Evolutionary conservation across 345 rosid genomes (phyloP), one percentile per base, ranked within the genome.

Genomic region (Eucalyptus polyanthemos): DNA sequence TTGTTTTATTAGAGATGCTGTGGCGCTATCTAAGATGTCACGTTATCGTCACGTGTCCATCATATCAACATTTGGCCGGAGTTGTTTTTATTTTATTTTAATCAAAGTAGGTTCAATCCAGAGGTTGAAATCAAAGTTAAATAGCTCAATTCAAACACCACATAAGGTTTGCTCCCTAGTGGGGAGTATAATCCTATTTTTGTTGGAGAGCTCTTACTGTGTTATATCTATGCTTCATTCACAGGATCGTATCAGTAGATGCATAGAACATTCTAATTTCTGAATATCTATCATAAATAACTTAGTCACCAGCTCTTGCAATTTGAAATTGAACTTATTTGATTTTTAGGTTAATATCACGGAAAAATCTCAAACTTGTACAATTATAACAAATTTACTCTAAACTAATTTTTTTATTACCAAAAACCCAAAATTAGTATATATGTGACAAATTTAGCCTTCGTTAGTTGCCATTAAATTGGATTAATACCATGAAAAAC

Each of bases 401-500:
- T 17, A 53, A 53, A 53, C 11, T 53, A 53, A 53, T 53, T 53
- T 53, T 53, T 53, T 53, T 0, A 53, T 0, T 17, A 19, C 24
- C 5, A 53, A 53, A 53, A 53, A 19, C 1, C 11, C 58, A 19
- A 53, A 53, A 53, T 7, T 53, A 53, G 1, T 53, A 53, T 53
- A 53, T 8, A 0, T 53, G 5, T 53, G 10, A 19, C 10, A 53
- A 53, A 53, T 19, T 53, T 8, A 19, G 2, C 24, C 0, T 19
- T 8, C 1, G 5, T 53, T 53, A 53, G 1, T 53, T 53, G 0
- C 2, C 24, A 19, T 53, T 53, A 53, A 53, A 53, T 53, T 53
- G 0, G 1, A 19, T 53, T 53, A 53, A 19, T 53, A 53, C 4
- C 24, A 7, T 2, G 10, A 53, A 53, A 53, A 53, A 1, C 11